These are phyloP conservation scores for Botrytis hyacinthi DNA, from an alignment of 2,329 filamentous ascomycete genomes.

Conservation along the genomic window DNA sequence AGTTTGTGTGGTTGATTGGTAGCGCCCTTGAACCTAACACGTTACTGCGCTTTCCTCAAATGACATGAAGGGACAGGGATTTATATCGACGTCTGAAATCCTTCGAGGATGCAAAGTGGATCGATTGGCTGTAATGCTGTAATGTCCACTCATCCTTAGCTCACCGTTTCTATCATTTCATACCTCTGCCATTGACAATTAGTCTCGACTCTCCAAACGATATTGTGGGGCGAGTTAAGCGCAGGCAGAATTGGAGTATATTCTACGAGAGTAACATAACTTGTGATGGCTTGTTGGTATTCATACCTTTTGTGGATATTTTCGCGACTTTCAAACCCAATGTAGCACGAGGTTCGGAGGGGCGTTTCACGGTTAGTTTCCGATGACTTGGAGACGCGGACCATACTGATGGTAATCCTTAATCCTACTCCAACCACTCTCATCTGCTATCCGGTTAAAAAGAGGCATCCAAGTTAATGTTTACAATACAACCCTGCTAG, in stretches of 20 bases:
- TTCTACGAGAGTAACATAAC: neutral
- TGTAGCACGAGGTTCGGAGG: neutral
- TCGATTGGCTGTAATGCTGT: neutral
- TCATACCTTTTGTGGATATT: neutral
- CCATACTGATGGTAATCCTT: constrained; percentile 8
- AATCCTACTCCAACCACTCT: neutral
- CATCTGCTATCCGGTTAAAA: neutral
- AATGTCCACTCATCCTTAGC: constrained; percentile 2
- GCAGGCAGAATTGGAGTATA: neutral
- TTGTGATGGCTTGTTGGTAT: neutral
- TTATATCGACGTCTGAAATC: constrained; percentile 5
- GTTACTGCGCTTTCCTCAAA: neutral
- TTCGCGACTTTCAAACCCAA: neutral
- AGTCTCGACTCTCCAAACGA: neutral
- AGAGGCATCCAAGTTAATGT: neutral
- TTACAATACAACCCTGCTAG: neutral
- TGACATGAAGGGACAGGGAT: neutral
- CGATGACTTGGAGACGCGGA: constrained; percentile 6
- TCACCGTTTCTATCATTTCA: neutral
- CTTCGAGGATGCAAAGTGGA: constrained; percentile 9
- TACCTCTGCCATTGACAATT: neutral
- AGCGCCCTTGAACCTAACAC: constrained; percentile 1
- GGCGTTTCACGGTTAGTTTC: constrained; percentile 7
- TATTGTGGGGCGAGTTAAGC: neutral
- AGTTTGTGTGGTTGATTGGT: neutral